These are phyloP conservation scores for Suillus paluster DNA, from an alignment of 768 basidiomycete genomes.

Conservation along the genomic window DNA sequence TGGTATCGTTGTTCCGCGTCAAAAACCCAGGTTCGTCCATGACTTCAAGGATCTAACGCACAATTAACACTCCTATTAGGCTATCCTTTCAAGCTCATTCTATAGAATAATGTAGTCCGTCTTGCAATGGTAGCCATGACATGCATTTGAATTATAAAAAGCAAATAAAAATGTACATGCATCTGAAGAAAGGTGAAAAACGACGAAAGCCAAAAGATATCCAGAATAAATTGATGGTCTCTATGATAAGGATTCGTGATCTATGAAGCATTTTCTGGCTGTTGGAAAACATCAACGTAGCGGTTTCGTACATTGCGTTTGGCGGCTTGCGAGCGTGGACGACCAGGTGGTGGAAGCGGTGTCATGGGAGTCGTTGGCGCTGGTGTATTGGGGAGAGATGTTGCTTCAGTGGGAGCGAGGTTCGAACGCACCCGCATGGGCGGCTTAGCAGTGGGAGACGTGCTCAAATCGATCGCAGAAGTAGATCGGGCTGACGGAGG, in stretches of 20 bases:
- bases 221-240: slow-evolving; percentile 3
- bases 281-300: slow-evolving; percentile 91
- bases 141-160: slow-evolving; percentile 16
- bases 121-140: slow-evolving; percentile 17
- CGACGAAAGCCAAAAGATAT: slow-evolving; percentile 16
- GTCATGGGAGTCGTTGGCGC: slow-evolving; percentile 13
- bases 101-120: slow-evolving; percentile 45
- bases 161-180: slow-evolving; percentile 9
- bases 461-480: slow-evolving; percentile 65
- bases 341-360: slow-evolving; percentile 45
- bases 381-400: slow-evolving; percentile 40
- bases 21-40: slow-evolving; percentile 80
- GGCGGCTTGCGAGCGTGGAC: slow-evolving; percentile 57
- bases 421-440: slow-evolving; percentile 68
- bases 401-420: slow-evolving; percentile 53
- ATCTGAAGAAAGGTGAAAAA: slow-evolving; percentile 17
- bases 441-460: slow-evolving; percentile 54
- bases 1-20: slow-evolving; percentile 85
- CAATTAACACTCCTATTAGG: slow-evolving; percentile 42
- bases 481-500: slow-evolving; percentile 58
- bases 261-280: slow-evolving; percentile 40
- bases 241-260: slow-evolving; percentile 11
- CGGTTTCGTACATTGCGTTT: slow-evolving; percentile 82
- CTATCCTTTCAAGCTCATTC: slow-evolving; percentile 80
- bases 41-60: neutral